Evolutionary conservation across 2,329 filamentous ascomycete genomes (phyloP), one percentile per base, ranked within the genome.

Genomic region (Sporothrix pallida): DNA sequence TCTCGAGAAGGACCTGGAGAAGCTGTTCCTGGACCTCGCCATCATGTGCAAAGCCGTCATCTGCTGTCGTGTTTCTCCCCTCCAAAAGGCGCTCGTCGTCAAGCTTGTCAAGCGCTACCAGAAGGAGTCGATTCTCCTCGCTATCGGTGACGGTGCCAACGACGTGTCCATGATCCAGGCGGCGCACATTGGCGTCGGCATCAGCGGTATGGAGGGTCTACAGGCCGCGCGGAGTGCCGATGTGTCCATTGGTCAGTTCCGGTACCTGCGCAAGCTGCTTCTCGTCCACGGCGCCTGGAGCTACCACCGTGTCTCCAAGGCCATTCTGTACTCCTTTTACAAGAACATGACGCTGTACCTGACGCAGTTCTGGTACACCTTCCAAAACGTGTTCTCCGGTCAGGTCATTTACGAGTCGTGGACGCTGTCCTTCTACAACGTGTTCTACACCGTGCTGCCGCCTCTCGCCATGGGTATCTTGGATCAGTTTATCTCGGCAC

Each of bases 131-230:
- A 94, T 99, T 77, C 90, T 98, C 71, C 89, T 99, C 70, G 96
- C 96, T 70, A 98, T 99, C 81, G 96, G 96, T 77, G 96, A 99
- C 79, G 96, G 96, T 77, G 96, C 96, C 65, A 99, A 99, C 83
- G 96, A 99, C 80, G 96, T 99, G n/a, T 98, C 95, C 20, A 99
- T 99, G 96, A 99, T 99, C 72, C 96, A 99, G 84, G 96, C 96
- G 12, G 96, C 96, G 13, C 96, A 99, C 81, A 97, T 99, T 77
- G 96, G 96, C 76, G 93, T 99, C 62, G 96, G 96, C 83, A 99
- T 99, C 82, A 97, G 94, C 80, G 96, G 96, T 83, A 89, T 97
- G 76, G 96, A 99, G 87, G 96, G 96, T 87, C 89, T 99, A 0
- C 96, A 99, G 83, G 96, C 96, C 65, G 96, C 96, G 67, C 91